phyloP scores from a whole-genome alignment of 169 alveolate species.

The Eimeria mitis region DNA sequence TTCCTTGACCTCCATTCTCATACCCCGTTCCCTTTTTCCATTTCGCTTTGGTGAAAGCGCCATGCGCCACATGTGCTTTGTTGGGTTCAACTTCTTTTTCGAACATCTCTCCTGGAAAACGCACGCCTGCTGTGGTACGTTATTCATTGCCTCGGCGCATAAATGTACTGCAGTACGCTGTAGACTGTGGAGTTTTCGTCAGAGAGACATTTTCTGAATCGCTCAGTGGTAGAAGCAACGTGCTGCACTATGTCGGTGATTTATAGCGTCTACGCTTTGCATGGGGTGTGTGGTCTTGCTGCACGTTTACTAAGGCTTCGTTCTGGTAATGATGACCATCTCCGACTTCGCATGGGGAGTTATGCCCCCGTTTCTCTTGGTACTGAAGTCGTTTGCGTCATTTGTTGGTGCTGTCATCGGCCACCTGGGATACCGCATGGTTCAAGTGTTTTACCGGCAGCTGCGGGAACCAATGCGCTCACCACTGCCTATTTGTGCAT shows the following conservation, averaged over 20 bases:
- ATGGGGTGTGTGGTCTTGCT: slow-evolving; percentile 26
- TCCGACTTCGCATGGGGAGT: slow-evolving; percentile 49
- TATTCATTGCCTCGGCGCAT: background rate
- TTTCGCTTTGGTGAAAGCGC: slow-evolving; percentile 21
- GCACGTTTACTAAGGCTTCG: slow-evolving; percentile 23
- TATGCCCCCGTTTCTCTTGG: slow-evolving; percentile 18
- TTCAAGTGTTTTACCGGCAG: slow-evolving; percentile 22
- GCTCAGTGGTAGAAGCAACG: background rate
- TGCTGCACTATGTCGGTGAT: background rate
- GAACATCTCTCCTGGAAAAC: slow-evolving; percentile 38
- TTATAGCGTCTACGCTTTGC: background rate
- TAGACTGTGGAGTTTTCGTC: background rate
- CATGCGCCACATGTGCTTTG: slow-evolving; percentile 54
- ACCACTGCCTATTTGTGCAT: background rate
- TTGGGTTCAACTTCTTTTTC: slow-evolving; percentile 47
- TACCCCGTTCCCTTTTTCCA: slow-evolving; percentile 34
- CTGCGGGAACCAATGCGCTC: slow-evolving; percentile 24
- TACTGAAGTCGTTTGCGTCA: background rate
- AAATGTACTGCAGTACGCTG: background rate
- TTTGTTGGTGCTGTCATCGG: slow-evolving; percentile 5
- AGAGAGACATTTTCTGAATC: background rate
- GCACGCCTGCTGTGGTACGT: slow-evolving; percentile 27
- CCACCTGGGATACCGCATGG: slow-evolving; percentile 28
- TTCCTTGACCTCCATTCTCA: slow-evolving; percentile 17
- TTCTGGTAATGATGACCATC: background rate